Conservation (phyloP, 2,329 filamentous ascomycete species). For the Sporothrix globosa region DNA sequence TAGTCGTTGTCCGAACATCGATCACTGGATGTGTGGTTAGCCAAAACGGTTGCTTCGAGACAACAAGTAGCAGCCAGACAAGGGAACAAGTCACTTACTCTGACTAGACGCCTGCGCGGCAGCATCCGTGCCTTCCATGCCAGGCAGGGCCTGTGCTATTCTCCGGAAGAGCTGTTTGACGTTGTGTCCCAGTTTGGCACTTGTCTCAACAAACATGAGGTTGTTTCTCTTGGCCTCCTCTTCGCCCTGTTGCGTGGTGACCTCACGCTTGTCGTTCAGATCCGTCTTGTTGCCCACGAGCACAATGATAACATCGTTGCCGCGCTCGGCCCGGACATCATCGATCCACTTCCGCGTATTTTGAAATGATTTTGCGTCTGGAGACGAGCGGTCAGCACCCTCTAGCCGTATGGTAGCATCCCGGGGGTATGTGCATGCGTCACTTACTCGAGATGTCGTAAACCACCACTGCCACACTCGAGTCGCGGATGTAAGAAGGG, state of each 20-base stretch:
- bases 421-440: not conserved
- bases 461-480: constrained; percentile 94
- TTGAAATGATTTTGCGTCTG: constrained; percentile 92
- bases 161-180: constrained; percentile 97
- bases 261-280: constrained; percentile 96
- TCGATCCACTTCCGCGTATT: constrained; percentile 99
- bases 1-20: constrained; percentile 82
- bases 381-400: not conserved
- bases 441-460: constrained; percentile 89
- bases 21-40: constrained; percentile 66
- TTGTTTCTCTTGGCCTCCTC: constrained; percentile 98
- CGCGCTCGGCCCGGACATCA: constrained; percentile 92
- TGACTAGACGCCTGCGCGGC: constrained; percentile 72
- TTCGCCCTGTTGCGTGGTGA: constrained; percentile 93
- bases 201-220: constrained; percentile 98
- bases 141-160: constrained; percentile 95
- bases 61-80: not conserved
- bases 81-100: constrained; percentile 55
- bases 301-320: constrained; percentile 98
- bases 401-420: too few relatives aligned
- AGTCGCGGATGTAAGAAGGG: constrained; percentile 97
- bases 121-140: constrained; percentile 90
- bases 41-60: not conserved
- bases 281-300: constrained; percentile 99
- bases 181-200: constrained; percentile 95